Conservation (phyloP, 495 filamentous ascomycete species). For the Neurospora sp. region DNA sequence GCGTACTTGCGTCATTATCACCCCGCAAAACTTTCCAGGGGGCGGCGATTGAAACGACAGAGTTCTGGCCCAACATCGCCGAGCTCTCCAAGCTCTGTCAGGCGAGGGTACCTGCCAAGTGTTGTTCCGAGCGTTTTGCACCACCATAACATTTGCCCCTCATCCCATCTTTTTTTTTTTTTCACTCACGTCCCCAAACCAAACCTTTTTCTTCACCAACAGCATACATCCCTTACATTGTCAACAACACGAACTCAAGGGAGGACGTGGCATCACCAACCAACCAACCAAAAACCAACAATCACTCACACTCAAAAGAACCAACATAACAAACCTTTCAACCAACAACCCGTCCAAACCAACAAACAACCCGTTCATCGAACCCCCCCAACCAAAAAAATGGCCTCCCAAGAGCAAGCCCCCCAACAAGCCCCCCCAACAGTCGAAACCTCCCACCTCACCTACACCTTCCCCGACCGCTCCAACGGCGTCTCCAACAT, state of each 20-base stretch:
- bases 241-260: neutral
- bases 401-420: neutral
- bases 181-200: neutral
- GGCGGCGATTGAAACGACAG: neutral
- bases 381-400: neutral
- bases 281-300: neutral
- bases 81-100: neutral
- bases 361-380: neutral
- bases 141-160: neutral
- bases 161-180: neutral
- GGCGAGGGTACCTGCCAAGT: neutral
- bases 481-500: slow-evolving; percentile 62
- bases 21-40: neutral
- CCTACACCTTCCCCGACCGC: slow-evolving; percentile 81
- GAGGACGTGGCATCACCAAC: neutral
- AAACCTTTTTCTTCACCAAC: neutral
- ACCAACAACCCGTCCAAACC: neutral
- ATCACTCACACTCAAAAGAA: neutral
- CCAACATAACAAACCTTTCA: neutral
- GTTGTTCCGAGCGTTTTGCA: neutral
- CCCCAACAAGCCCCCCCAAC: slow-evolving; percentile 20
- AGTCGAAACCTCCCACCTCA: slow-evolving; percentile 61
- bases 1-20: neutral
- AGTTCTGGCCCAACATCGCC: neutral
- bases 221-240: neutral